Conservation (phyloP, 2,329 filamentous ascomycete genomes). For the Monilinia fructicola region DNA sequence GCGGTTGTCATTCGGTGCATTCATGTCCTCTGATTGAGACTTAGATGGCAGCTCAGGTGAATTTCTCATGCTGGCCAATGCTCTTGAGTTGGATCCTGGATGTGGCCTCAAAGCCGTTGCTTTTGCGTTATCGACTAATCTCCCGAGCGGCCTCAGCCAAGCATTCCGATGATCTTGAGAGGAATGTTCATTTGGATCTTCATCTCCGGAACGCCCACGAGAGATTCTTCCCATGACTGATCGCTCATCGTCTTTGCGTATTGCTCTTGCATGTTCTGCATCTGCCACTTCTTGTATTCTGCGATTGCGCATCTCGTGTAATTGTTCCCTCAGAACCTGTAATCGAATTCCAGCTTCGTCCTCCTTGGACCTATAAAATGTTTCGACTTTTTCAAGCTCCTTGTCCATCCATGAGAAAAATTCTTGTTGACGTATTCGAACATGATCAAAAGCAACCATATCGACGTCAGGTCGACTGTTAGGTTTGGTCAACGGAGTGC, state of each 20-base stretch:
- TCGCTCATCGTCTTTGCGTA: constrained; percentile 31
- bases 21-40: constrained; percentile 42
- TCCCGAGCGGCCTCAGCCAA: constrained; percentile 53
- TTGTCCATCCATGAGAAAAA: constrained; percentile 83
- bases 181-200: constrained; percentile 28
- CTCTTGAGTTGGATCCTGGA: constrained; percentile 61
- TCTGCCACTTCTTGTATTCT: constrained; percentile 66
- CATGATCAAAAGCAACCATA: constrained; percentile 58
- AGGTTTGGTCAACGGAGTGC: constrained; percentile 43
- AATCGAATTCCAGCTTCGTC: constrained; percentile 76
- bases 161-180: constrained; percentile 36
- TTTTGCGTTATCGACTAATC: constrained; percentile 41
- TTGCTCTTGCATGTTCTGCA: constrained; percentile 31
- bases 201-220: constrained; percentile 29
- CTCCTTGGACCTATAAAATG: constrained; percentile 86
- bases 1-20: constrained; percentile 40
- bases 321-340: constrained; percentile 70
- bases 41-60: constrained; percentile 42
- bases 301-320: constrained; percentile 89
- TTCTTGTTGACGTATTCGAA: constrained; percentile 74
- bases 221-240: constrained; percentile 26
- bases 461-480: constrained; percentile 48
- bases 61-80: constrained; percentile 52
- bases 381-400: constrained; percentile 88
- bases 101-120: constrained; percentile 49